Conservation (phyloP, 495 filamentous ascomycete species). For the Penicilliopsis zonata region DNA sequence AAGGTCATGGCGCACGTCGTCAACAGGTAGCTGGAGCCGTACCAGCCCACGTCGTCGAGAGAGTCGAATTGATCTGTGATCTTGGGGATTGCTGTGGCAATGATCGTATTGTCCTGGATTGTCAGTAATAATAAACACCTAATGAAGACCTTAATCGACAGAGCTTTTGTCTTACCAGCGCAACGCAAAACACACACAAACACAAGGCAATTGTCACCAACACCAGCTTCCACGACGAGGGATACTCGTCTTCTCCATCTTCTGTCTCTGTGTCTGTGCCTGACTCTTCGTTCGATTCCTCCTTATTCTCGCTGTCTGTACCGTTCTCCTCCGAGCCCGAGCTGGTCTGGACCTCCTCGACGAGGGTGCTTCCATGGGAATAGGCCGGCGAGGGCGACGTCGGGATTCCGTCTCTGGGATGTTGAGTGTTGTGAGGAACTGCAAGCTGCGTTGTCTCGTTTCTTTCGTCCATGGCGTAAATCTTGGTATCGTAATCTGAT, state of each 20-base stretch:
- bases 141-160: background rate
- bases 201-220: slow-evolving; percentile 49
- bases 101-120: slow-evolving; percentile 61
- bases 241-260: slow-evolving; percentile 36
- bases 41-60: slow-evolving; percentile 72
- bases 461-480: too few species aligned
- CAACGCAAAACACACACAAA: slow-evolving; percentile 54
- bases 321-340: too few species aligned
- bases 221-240: slow-evolving; percentile 32
- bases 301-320: too few species aligned
- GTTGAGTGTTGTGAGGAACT: too few species aligned
- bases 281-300: slow-evolving; percentile 4
- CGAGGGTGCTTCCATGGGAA: too few species aligned
- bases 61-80: slow-evolving; percentile 74
- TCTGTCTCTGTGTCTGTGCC: slow-evolving; percentile 8
- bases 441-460: too few species aligned
- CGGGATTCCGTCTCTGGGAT: too few species aligned
- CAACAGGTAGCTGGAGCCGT: slow-evolving; percentile 55
- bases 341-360: too few species aligned
- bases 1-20: slow-evolving; percentile 62
- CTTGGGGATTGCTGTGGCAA: slow-evolving; percentile 72
- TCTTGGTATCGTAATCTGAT: too few species aligned
- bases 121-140: background rate
- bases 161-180: slow-evolving; percentile 48
- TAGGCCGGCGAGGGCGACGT: too few species aligned